Evolutionary conservation across 306 rosid species (phyloP).

Genomic region (Dalbergia cultrata): DNA sequence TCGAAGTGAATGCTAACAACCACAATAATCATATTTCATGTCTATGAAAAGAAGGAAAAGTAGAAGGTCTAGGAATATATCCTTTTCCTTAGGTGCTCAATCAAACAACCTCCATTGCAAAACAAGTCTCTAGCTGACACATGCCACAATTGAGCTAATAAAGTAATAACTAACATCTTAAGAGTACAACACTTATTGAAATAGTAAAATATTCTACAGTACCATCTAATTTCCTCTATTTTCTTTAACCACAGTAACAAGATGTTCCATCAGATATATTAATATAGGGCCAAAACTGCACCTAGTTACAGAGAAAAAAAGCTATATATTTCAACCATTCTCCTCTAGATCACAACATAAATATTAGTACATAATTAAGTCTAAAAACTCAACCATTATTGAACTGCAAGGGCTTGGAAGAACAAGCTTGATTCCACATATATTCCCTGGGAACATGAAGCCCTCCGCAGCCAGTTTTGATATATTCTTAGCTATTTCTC

Average conservation of each 20-base stretch:
- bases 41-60: no score
- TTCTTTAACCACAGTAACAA: constrained; percentile 25
- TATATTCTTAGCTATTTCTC: constrained; percentile 19
- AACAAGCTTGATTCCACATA: constrained; percentile 34
- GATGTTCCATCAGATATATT: constrained; percentile 15
- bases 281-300: constrained; percentile 26
- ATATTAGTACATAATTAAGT: constrained; percentile 18
- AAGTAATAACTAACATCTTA: neutral
- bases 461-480: constrained; percentile 2
- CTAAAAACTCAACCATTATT: constrained; percentile 24
- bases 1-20: no score
- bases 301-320: constrained; percentile 29
- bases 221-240: constrained; percentile 1
- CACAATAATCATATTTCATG: no score
- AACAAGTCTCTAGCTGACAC: neutral
- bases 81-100: no score
- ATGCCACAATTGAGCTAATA: neutral
- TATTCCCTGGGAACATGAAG: constrained; percentile 6
- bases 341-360: constrained; percentile 38
- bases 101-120: neutral
- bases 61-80: no score
- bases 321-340: constrained; percentile 16
- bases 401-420: constrained; percentile 33
- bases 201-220: constrained; percentile 9
- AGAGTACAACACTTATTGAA: constrained; percentile 23